A percentile compares a stretch with the other conserved stretches of the same genome.
These are phyloP conservation scores for Colletotrichum tropicicola DNA, from an alignment of 2,329 filamentous ascomycete species.

Conservation along the genomic window DNA sequence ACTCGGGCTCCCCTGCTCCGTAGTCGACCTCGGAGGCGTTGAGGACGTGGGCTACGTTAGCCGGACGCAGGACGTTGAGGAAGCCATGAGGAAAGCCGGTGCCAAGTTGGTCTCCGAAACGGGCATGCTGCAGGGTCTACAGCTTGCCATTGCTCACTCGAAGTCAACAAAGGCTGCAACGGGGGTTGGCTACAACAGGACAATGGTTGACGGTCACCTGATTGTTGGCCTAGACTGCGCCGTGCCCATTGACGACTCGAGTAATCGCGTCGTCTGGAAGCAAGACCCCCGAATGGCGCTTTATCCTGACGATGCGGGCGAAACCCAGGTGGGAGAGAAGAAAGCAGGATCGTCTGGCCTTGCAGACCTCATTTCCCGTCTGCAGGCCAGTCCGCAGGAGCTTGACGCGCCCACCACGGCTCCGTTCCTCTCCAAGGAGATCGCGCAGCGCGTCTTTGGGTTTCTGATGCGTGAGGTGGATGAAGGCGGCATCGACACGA, in stretches of 20 bases:
- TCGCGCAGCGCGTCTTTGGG: background rate
- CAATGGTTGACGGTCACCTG: background rate
- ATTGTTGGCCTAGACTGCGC: background rate
- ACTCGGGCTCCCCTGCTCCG: constrained; percentile 45
- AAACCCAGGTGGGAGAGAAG: background rate
- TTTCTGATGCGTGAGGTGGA: constrained; percentile 8
- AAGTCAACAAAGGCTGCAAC: background rate
- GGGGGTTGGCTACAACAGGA: background rate
- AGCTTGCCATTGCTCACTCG: background rate
- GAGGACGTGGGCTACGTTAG: constrained; percentile 45
- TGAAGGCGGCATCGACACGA: background rate
- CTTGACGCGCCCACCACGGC: background rate
- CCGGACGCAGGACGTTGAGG: constrained; percentile 42
- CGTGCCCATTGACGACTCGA: background rate
- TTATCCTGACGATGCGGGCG: background rate
- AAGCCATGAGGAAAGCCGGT: background rate
- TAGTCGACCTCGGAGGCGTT: constrained; percentile 49
- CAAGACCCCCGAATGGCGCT: constrained; percentile 4
- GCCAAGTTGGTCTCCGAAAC: background rate
- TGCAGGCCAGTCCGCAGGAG: background rate
- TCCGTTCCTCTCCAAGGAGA: background rate
- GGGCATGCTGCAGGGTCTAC: background rate
- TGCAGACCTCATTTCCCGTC: background rate
- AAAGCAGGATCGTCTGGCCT: background rate
- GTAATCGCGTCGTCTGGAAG: constrained; percentile 6